Evolutionary conservation across 2,329 filamentous ascomycete genomes (phyloP).

Genomic region (Xylaria sp.): DNA sequence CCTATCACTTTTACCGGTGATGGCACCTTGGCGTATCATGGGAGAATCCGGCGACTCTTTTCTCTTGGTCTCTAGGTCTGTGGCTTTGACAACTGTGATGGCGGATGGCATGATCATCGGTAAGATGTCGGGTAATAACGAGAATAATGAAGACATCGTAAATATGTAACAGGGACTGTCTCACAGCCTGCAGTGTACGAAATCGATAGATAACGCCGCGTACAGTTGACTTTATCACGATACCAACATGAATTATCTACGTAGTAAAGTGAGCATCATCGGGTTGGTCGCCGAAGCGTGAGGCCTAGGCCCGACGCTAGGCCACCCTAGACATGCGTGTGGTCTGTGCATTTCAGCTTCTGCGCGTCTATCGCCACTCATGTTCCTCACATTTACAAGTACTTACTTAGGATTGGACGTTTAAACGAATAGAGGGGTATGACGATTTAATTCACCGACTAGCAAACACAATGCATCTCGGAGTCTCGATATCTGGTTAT

Average conservation of each 20-base stretch:
- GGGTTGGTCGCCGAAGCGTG: constrained; percentile 1
- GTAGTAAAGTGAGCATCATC: constrained; percentile 1
- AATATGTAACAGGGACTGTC: background rate
- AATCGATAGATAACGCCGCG: background rate
- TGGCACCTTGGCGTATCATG: constrained; percentile 61
- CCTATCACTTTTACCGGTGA: constrained; percentile 70
- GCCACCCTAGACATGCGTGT: constrained; percentile 1
- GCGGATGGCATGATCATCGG: constrained; percentile 67
- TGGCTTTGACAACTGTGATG: constrained; percentile 65
- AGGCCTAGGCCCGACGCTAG: constrained; percentile 9
- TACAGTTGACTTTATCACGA: background rate
- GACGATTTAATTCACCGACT: background rate
- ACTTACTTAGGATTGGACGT: background rate
- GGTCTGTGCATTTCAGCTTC: constrained; percentile 25
- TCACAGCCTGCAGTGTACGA: background rate
- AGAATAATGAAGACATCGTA: constrained; percentile 62
- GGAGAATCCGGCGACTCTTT: constrained; percentile 42
- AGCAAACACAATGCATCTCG: background rate
- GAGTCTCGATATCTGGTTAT: background rate
- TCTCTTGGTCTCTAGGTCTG: constrained; percentile 56
- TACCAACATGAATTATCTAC: background rate
- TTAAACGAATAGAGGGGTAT: background rate
- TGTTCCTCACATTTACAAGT: background rate
- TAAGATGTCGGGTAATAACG: constrained; percentile 66
- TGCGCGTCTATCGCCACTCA: background rate